phyloP scores from a whole-genome alignment of 2,329 filamentous ascomycete genomes.

The Fusarium sororula region DNA sequence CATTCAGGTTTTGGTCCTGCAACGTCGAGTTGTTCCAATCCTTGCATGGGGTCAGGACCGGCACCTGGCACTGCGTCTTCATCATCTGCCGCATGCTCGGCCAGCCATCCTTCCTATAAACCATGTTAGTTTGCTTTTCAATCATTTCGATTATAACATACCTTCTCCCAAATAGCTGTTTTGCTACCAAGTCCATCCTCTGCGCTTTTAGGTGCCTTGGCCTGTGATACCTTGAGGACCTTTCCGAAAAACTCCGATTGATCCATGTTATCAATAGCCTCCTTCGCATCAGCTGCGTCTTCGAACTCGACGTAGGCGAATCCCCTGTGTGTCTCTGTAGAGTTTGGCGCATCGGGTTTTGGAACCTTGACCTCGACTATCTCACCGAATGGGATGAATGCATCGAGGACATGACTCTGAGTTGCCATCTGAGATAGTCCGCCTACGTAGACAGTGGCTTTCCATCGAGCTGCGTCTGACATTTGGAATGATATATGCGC shows the following conservation, averaged over 20 bases:
- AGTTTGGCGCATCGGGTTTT: conserved; percentile 83
- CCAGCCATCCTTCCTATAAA: conserved; percentile 87
- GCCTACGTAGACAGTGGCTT: conserved; percentile 91
- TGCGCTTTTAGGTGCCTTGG: conserved; percentile 89
- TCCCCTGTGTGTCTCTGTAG: conserved; percentile 82
- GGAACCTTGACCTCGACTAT: conserved; percentile 91
- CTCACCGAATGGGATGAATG: conserved; percentile 96
- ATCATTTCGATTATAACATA: conserved; percentile 53
- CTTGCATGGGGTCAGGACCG: conserved; percentile 91
- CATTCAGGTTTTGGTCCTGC: conserved; percentile 83
- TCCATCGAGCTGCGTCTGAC: conserved; percentile 85
- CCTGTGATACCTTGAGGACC: conserved; percentile 89
- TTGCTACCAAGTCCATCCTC: conserved; percentile 91
- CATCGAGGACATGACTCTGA: conserved; percentile 79
- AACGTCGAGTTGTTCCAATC: conserved; percentile 90
- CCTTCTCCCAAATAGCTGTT: conserved; percentile 97
- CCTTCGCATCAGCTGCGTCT: conserved; percentile 82
- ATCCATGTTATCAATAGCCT: conserved; percentile 99
- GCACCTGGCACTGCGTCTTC: conserved; percentile 53
- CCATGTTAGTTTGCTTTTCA: conserved; percentile 8
- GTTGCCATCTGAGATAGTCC: conserved; percentile 85
- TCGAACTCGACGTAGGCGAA: conserved; percentile 98
- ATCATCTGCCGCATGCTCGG: conserved; percentile 75
- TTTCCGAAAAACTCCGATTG: conserved; percentile 94
- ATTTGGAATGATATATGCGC: conserved; percentile 56